Conservation (phyloP, 1,139 yeast genomes). For the Sugiyamaella castrensis region DNA sequence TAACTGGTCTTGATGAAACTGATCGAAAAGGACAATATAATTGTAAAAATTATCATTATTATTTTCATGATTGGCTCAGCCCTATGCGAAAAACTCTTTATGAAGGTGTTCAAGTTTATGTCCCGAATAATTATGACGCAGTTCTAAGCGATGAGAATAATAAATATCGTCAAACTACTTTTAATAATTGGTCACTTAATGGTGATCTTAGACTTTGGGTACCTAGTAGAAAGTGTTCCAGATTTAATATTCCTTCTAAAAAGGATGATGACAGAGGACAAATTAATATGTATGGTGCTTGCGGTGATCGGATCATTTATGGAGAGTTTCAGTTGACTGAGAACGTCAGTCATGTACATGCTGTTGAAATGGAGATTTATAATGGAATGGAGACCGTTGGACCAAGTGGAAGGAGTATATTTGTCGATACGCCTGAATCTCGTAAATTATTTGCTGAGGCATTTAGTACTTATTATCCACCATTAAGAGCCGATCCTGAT, state of each 20-base stretch:
- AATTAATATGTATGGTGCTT: conserved; percentile 31
- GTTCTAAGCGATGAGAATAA: conserved; percentile 41
- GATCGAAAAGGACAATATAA: conserved; percentile 31
- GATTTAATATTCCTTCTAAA: conserved; percentile 19
- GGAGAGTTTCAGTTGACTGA: conserved; percentile 25
- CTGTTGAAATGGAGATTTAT: conserved; percentile 26
- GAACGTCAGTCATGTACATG: conserved; percentile 25
- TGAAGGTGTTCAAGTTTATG: conserved; percentile 56
- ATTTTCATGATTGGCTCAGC: conserved; percentile 45
- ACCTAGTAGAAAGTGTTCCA: conserved; percentile 23
- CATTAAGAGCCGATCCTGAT: conserved; percentile 22
- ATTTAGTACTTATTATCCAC: conserved; percentile 18
- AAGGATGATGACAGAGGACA: conserved; percentile 22
- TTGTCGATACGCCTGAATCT: conserved; percentile 12
- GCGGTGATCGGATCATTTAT: conserved; percentile 26
- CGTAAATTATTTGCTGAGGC: conserved; percentile 17
- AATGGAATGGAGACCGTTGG: conserved; percentile 13
- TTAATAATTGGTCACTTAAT: conserved; percentile 22
- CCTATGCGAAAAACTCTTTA: conserved; percentile 55
- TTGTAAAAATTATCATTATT: conserved; percentile 53
- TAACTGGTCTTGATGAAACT: conserved; percentile 39
- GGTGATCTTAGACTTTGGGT: conserved; percentile 29
- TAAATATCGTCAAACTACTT: conserved; percentile 20
- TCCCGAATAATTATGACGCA: conserved; percentile 50
- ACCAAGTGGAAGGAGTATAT: conserved; percentile 5